phyloP scores from a whole-genome alignment of 306 rosid species.

The Prunus persica region Prunus_persica_NCBIv2 NC_034010.1:4439501-4440000 shows the following conservation, averaged over 20 bases:
- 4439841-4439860: neutral
- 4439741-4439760: conserved; percentile 20
- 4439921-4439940: neutral
- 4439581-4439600: too few species aligned
- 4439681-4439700: too few species aligned
- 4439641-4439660: too few species aligned
- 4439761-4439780: conserved; percentile 2
- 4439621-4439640: too few species aligned
- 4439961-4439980: conserved; percentile 27
- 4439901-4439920: conserved; percentile 37
- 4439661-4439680: too few species aligned
- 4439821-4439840: neutral
- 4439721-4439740: conserved; percentile 9
- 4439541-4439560: too few species aligned
- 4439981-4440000: neutral
- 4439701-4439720: neutral
- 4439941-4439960: conserved; percentile 8
- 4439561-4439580: too few species aligned
- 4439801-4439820: conserved; percentile 7
- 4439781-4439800: conserved; percentile 19
- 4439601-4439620: too few species aligned
- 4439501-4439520: too few species aligned
- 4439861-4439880: conserved; percentile 10
- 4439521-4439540: too few species aligned
- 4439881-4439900: conserved; percentile 18